These are phyloP conservation scores for Phytophthora ohioensis DNA, from an alignment of 352 stramenopile species.

Conservation along the genomic window DNA sequence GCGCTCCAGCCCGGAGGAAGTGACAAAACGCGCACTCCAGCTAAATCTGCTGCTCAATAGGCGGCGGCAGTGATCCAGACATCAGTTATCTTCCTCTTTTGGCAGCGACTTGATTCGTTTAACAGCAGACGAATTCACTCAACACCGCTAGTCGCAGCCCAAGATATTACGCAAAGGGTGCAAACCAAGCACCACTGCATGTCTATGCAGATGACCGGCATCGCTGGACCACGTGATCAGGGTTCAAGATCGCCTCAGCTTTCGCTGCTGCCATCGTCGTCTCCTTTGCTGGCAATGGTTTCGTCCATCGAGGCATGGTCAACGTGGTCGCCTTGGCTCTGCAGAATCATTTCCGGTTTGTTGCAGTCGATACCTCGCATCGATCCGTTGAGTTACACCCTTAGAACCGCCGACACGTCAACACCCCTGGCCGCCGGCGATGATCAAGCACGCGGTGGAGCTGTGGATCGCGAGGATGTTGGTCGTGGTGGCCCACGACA, in stretches of 20 bases:
- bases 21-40: no score
- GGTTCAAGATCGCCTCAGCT: not conserved
- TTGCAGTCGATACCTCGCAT: constrained; percentile 4
- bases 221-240: constrained; percentile 10
- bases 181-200: constrained; percentile 20
- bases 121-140: constrained; percentile 22
- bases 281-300: not conserved
- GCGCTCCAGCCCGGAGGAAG: no score
- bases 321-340: not conserved
- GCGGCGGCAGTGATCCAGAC: no score
- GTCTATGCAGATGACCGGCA: constrained; percentile 28
- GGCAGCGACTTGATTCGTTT: constrained; percentile 19
- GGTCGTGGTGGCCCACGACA: constrained; percentile 62
- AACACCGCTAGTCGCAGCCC: constrained; percentile 9
- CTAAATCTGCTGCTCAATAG: no score
- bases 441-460: constrained; percentile 69
- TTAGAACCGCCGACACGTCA: constrained; percentile 11
- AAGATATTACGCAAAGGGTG: constrained; percentile 17
- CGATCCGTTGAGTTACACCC: not conserved
- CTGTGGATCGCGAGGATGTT: constrained; percentile 72
- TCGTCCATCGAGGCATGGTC: not conserved
- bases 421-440: constrained; percentile 66
- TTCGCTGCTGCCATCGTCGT: not conserved
- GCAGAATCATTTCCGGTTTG: not conserved
- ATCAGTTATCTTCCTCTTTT: no score